Evolutionary conservation across 345 rosid genomes (phyloP).

Genomic region (Sisymbrium irio): DNA sequence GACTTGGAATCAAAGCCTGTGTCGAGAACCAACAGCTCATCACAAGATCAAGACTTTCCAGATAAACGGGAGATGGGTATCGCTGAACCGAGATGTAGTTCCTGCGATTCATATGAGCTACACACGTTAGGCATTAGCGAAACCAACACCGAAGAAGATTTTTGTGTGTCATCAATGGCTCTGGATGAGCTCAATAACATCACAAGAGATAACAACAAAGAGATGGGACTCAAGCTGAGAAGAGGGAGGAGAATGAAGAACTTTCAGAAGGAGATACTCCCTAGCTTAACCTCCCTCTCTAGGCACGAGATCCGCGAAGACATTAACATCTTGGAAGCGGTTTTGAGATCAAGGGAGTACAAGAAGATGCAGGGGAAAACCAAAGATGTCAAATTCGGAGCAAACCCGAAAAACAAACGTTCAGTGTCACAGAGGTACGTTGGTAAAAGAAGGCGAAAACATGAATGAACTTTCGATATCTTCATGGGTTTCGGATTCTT

Average conservation of each 20-base stretch:
- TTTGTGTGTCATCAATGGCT: constrained; percentile 55
- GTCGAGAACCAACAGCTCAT: constrained; percentile 15
- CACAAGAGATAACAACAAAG: constrained; percentile 38
- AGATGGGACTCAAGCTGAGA: constrained; percentile 53
- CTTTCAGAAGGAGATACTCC: constrained; percentile 76
- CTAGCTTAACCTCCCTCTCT: constrained; percentile 57
- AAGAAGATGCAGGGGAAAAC: constrained; percentile 48
- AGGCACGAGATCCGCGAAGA: constrained; percentile 73
- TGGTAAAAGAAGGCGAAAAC: constrained; percentile 26
- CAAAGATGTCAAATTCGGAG: constrained; percentile 34
- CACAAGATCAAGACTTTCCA: constrained; percentile 18
- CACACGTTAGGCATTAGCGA: constrained; percentile 51
- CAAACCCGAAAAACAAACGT: constrained; percentile 38
- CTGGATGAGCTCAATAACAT: constrained; percentile 37
- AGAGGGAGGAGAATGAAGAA: constrained; percentile 85
- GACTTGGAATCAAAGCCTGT: constrained; percentile 21
- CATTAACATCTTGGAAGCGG: constrained; percentile 64
- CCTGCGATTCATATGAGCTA: constrained; percentile 62
- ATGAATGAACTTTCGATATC: not conserved
- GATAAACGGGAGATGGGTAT: constrained; percentile 6
- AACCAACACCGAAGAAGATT: constrained; percentile 47
- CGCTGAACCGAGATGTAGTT: constrained; percentile 34
- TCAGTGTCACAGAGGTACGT: constrained; percentile 32
- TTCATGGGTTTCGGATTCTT: not conserved
- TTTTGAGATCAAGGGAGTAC: constrained; percentile 79